These are phyloP conservation scores for Plasmopara muralis DNA, from an alignment of 352 stramenopile genomes.

Conservation along the genomic window DNA sequence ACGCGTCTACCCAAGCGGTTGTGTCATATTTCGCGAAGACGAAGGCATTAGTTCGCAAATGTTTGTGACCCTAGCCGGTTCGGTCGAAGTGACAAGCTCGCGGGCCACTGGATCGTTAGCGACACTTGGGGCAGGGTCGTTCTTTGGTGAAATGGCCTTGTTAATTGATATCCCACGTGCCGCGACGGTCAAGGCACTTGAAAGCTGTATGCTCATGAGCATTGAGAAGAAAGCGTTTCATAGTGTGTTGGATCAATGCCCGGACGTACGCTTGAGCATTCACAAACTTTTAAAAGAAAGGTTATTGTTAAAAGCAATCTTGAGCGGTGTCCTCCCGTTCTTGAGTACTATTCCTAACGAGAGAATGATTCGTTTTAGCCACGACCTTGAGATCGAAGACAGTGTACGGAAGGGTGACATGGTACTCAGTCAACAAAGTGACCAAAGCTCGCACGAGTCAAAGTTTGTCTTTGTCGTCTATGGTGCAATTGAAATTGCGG, in stretches of 20 bases:
- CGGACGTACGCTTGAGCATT: conserved; percentile 43
- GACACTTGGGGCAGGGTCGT: conserved; percentile 56
- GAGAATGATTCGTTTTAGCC: conserved; percentile 50
- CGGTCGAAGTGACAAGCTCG: conserved; percentile 58
- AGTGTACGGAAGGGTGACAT: conserved; percentile 50
- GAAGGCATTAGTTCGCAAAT: conserved; percentile 75
- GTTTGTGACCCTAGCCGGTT: conserved; percentile 64
- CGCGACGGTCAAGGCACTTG: conserved; percentile 54
- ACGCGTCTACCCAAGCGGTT: conserved; percentile 61
- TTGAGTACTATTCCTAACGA: conserved; percentile 46
- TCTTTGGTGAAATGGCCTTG: conserved; percentile 79
- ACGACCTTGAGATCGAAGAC: conserved; percentile 60
- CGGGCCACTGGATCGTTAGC: conserved; percentile 39
- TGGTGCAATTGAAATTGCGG: conserved; percentile 58
- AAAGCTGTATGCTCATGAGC: conserved; percentile 74
- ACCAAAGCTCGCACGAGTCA: conserved; percentile 31
- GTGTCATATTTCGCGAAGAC: conserved; percentile 65
- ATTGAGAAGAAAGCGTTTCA: conserved; percentile 77
- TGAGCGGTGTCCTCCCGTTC: conserved; percentile 69
- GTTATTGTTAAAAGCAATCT: conserved; percentile 58
- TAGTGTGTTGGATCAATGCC: conserved; percentile 46
- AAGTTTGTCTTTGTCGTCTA: conserved; percentile 65
- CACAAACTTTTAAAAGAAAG: conserved; percentile 62
- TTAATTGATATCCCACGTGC: conserved; percentile 73
- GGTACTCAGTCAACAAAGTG: conserved; percentile 29